Base-by-base conservation (phyloP, 192 early-diverging fungal genomes). In the Umbelopsis sp. region DNA sequence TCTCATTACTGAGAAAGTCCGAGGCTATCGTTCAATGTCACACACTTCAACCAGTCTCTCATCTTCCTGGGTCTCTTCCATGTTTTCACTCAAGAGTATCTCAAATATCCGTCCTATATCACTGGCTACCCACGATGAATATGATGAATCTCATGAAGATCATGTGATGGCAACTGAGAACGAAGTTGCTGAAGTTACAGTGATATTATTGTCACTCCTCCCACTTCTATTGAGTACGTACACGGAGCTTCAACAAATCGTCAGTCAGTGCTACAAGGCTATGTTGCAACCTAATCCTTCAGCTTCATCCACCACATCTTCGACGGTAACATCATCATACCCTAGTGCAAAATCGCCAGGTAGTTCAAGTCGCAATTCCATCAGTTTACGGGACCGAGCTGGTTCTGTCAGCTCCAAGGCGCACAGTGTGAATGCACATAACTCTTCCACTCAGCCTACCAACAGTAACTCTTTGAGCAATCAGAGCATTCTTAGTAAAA, bases 1-100 rank as follows among this genome's bases (percentile, higher is more conserved):
- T 20, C 72, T 77, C 8, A 65, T 81, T 4, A 41, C 82, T 2
- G 75, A 79, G 22, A 81, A 81, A 32, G 73, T 79, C 8, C 77
- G 78, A 70, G 54, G 36, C 36, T 69, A 69, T 10, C 71, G 73
- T 59, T 71, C 69, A 12, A 36, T 73, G 51, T 16, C 56, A 34
- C 56, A 62, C 17, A 62, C 77, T 11, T 47, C 70, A 0, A 59
- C 72, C 8, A 66, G 77, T 7, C 36, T 71, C 1, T 70, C 51
- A 4, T 75, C 74, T 1, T 68, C 77, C 6, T 68, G 67, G 24
- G 51, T 70, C 22, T 70, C 76, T 11, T 73, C 72, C 5, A 68
- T 72, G 22, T 49, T 72, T 20, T 32, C 66, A 20, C 59, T 56
- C 36, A 36, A 62, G 29, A 62, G 17, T 31, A 31, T 62, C 17